Evolutionary conservation across 1,284 basidiomycete species (phyloP), one percentile per base, ranked within the genome.

Genomic region (Sanghuangporus sanghuang): DNA sequence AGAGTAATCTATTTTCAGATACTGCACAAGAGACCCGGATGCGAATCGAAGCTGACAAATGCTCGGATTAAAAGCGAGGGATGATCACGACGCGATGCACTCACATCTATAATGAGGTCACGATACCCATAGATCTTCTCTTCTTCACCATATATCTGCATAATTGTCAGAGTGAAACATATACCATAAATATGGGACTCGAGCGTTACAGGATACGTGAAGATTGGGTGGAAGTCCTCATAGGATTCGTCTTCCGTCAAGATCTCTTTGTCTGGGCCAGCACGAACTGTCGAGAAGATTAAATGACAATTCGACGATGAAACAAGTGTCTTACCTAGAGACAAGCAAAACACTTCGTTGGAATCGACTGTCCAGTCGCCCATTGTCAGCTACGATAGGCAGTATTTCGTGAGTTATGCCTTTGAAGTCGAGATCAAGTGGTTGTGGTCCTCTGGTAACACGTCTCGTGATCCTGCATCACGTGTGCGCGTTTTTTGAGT

Each of bases 111-210:
- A 39, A 82, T 75, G 61, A 98, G 79, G 70, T 88, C 87, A 66
- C 86, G 82, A 77, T 98, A 99, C 2, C 96, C 96, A 74, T 96
- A 99, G 69, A 99, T 90, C 75, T 90, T 96, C 78, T 99, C 95
- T 62, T 96, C 92, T 71, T 98, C 93, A 59, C 96, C 96, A 73
- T 90, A 98, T 74, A 98, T 95, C 84, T 92, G 62, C 48, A 46
- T 5, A 14, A 0, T 6, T 11, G 35, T 50, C 27, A 11, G 35
- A 66, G 39, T 68, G 57, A 57, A 64, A 11, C 4, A 18, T 27
- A 27, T 44, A 12, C 14, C 27, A 52, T 7, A 55, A 56, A 61
- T 40, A 32, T 42, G 44, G 18, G 50, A 27, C 8, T 12, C 7
- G 18, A 23, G 35, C 5, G 16, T 16, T 69, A 92, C 90, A 32